Evolutionary conservation across 83 land plant species (phyloP), one percentile per base, ranked within the genome.

Genomic region (Thuja plicata): DNA sequence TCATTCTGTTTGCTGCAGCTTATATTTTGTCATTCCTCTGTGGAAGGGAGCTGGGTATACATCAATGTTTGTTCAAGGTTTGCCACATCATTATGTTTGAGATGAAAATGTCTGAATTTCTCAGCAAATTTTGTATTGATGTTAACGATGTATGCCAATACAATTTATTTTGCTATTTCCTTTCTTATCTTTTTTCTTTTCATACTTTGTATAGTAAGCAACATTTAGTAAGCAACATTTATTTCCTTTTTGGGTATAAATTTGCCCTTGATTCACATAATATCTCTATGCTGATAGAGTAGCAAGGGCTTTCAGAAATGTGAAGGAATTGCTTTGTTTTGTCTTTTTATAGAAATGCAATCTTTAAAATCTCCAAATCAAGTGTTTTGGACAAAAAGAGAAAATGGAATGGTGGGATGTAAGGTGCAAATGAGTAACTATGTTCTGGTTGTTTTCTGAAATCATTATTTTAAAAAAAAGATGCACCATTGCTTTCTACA

Each of bases 61-160:
- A n/a, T 94, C 94, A 19, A 94, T 96, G 93, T 94, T 97, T 92
- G 88, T 92, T 62, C 99, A 97, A 96, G 99, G 99, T 97, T 62
- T 79, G 43, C 54, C 35, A 80, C 84, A 41, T 27, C 34, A 10
- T 12, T 46, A 83, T 46, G 35, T 45, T 83, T 83, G 54, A 46
- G 15, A 30, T 55, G 52, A 83, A 83, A 83, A 10, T 83, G 32
- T 86, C 35, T 79, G 46, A 79, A 79, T 79, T 40, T 19, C 24
- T 35, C 5, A 79, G 38, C 41, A 34, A 38, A 19, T 24, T 62
- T 38, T 5, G 8, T 34, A 5, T 35, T 77, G 81, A 77, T 35
- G 41, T 12, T 77, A 19, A 30, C 38, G 40, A 40, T 88, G 30
- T 66, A 46, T 81, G 32, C 71, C 35, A 35, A 71, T 57, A 73